Percentiles rank a stretch among this genome's conserved stretches.
Evolutionary conservation across 306 rosid genomes (phyloP).

Genomic region (Quercus bicolor): DNA sequence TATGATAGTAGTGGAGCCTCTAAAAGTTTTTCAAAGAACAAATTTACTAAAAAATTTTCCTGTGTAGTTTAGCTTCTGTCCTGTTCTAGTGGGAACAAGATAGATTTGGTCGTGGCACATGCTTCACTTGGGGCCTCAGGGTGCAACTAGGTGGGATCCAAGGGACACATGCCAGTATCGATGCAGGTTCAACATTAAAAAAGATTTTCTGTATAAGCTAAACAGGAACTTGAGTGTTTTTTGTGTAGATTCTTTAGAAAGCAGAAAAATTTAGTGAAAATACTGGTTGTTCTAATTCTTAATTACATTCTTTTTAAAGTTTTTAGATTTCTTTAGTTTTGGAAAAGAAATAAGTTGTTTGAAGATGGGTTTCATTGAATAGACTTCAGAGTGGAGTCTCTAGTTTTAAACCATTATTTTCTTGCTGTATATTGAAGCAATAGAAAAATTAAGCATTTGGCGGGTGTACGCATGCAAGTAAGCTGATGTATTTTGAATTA

Average conservation of each 20-base stretch:
- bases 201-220: not conserved
- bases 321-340: not conserved
- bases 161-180: not conserved
- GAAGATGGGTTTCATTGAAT: not conserved
- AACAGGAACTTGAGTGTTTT: not conserved
- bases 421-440: not conserved
- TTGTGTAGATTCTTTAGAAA: too few species aligned
- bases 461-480: not conserved
- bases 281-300: too few species aligned
- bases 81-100: too few species aligned
- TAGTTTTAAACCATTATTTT: not conserved
- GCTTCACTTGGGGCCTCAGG: too few species aligned
- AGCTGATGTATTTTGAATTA: not conserved
- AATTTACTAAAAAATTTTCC: too few species aligned
- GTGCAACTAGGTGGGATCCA: not conserved
- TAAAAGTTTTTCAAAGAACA: too few species aligned
- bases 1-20: not conserved
- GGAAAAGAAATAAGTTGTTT: not conserved
- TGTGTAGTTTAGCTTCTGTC: too few species aligned
- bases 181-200: not conserved
- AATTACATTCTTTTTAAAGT: too few species aligned
- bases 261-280: too few species aligned
- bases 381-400: not conserved
- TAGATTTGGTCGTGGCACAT: too few species aligned
- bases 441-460: not conserved